Base-by-base conservation (phyloP, 1,284 basidiomycete species). In the Xanthoconium separans region DNA sequence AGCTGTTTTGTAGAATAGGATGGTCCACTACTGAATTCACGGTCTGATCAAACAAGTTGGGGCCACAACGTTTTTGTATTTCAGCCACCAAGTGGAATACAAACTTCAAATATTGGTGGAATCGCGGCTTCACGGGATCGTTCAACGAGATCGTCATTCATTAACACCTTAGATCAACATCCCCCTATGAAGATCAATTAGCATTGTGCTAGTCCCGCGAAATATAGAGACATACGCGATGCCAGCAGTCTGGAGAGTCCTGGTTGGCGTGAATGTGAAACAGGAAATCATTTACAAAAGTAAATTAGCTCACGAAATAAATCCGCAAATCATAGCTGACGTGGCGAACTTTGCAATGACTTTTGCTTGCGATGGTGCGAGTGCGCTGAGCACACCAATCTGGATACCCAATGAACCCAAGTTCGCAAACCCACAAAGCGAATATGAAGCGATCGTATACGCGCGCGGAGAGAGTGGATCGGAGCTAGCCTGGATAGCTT, bases 361-460 rank as follows among this genome's bases (percentile, higher is more conserved):
- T 65, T 81, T 87, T 47, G 78, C 77, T 58, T 86, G 81, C 22
- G 83, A 83, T n/a, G 93, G 93, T 20, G 91, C 89, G 55, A 95
- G 78, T 40, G 91, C 90, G 57, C 83, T 79, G 48, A 95, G 80
- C 62, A 95, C 92, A 71, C 93, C 94, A 57, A 95, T 88, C 73
- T 95, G 91, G 66, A 95, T 93, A 71, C 93, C 94, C 41, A 94
- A 75, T 36, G 90, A 92, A 57, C 85, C 81, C 39, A 93, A 76
- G 74, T 96, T 96, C 53, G 91, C 92, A 68, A 96, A 96, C 11
- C 93, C 93, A 69, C 93, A 95, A 41, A 93, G 85, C 39, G 87
- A 86, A 66, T 93, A 93, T 33, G 86, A 85, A 40, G 85, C 82
- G 62, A 95, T 93, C 51, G 83, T 89, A 72, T 77, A 91, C 44